Base-by-base conservation (phyloP, 768 basidiomycete species). In the Lactarius sp. region DNA sequence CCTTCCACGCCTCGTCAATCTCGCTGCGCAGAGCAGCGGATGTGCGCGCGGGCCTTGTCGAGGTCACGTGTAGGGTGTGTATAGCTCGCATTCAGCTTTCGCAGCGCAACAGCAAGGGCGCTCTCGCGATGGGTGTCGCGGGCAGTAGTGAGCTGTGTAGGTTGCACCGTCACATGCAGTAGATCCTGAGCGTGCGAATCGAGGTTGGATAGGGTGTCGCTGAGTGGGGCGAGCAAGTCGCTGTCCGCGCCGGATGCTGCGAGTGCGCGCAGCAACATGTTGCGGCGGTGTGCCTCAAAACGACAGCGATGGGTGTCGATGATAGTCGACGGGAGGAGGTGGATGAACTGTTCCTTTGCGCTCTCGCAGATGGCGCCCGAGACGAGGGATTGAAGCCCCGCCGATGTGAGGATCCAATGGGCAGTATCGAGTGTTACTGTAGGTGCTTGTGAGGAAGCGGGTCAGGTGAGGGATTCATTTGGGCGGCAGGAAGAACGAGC, bases 71-170 rank as follows among this genome's bases (percentile, higher is more conserved):
- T 84, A 41, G 88, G 82, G 46, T 83, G 82, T 6, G 84, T 83
- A 64, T 88, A 90, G 56, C 87, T 86, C 52, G 80, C 81, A 70
- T 92, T 92, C 34, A 92, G 77, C 80, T 93, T 93, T 12, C 90
- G 81, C 56, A 93, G 71, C 1, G 87, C 90, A 66, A 93, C 82
- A 0, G 85, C 84, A 12, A 92, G 80, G 18, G 90, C 87, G 20
- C 87, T 88, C 1, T 87, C 80, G 75, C 82, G 84, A 73, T 92
- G 91, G 42, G 79, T 74, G 61, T 90, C 85, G 10, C 83, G 77
- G 46, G 90, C 67, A 44, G 77, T 77, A 13, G 78, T 73, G 4
- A 92, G 80, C 72, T 92, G 89, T 0, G 79, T 75, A 34, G 84
- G 77, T 66, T 89, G 90, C 69, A 89, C 86, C 4, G 77, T 74